Conservation (phyloP, 192 early-diverging fungal species). For the Coemansia sp. region DNA sequence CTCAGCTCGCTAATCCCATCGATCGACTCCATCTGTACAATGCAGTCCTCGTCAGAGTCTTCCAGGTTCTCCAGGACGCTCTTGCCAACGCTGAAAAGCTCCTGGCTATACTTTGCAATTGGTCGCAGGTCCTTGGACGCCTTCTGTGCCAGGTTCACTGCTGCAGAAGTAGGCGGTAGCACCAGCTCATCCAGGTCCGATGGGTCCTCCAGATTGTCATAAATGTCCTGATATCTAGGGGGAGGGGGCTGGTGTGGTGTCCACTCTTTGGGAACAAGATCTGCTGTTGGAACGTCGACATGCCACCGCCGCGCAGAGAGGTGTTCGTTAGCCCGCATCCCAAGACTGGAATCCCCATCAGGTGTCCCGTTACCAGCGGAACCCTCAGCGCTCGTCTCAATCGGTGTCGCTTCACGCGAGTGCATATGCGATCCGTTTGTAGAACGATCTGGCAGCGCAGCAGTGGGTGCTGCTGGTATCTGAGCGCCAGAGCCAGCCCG, state of each 20-base stretch:
- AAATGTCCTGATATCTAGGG: slow-evolving; percentile 16
- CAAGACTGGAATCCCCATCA: not conserved
- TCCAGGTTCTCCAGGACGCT: not conserved
- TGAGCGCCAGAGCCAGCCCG: not conserved
- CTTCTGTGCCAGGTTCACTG: not conserved
- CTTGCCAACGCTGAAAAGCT: not conserved
- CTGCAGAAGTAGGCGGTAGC: slow-evolving; percentile 35
- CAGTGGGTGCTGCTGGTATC: not conserved
- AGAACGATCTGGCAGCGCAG: slow-evolving; percentile 13
- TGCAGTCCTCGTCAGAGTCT: slow-evolving; percentile 6
- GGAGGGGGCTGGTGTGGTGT: slow-evolving; percentile 3
- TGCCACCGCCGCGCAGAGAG: slow-evolving; percentile 21
- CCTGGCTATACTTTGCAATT: not conserved
- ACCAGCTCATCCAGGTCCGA: slow-evolving; percentile 39
- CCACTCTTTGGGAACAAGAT: slow-evolving; percentile 9
- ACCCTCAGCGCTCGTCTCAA: not conserved
- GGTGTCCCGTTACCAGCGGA: slow-evolving; percentile 2
- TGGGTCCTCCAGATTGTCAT: slow-evolving; percentile 21
- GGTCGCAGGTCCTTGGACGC: not conserved
- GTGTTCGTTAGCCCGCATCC: slow-evolving; percentile 5
- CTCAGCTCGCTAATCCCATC: slow-evolving; percentile 39
- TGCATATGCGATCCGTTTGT: slow-evolving; percentile 21
- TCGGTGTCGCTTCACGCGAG: slow-evolving; percentile 18
- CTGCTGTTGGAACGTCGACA: slow-evolving; percentile 4
- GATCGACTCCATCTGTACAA: slow-evolving; percentile 49